Evolutionary conservation across 345 rosid species (phyloP).

Genomic region (Citrus maxima): DNA sequence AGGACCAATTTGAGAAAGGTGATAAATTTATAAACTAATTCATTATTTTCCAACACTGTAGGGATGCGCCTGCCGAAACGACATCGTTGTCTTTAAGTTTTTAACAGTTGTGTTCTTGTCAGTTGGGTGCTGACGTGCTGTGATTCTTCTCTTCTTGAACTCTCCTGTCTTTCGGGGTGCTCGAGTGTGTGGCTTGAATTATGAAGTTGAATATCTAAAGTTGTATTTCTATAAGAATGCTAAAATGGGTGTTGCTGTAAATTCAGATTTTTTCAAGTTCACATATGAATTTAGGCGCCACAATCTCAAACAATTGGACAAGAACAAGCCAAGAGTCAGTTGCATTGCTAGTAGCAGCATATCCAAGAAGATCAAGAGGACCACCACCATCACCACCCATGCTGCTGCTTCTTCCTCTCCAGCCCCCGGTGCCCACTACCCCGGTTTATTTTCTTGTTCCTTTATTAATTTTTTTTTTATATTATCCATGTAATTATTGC

Average conservation of each 20-base stretch:
- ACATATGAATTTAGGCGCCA: background rate
- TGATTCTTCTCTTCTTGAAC: no score
- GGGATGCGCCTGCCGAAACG: background rate
- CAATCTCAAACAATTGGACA: background rate
- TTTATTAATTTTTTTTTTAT: background rate
- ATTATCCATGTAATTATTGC: background rate
- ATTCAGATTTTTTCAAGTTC: background rate
- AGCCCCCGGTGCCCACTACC: background rate
- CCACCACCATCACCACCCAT: background rate
- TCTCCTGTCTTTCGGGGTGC: background rate
- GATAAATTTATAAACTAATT: background rate
- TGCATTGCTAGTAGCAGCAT: background rate
- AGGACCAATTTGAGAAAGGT: background rate
- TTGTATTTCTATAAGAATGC: background rate
- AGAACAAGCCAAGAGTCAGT: background rate
- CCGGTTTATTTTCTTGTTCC: background rate
- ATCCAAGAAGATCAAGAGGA: background rate
- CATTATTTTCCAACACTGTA: no score
- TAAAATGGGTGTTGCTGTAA: background rate
- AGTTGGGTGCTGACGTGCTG: no score
- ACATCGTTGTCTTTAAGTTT: background rate
- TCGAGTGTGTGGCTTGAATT: background rate
- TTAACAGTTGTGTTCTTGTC: background rate
- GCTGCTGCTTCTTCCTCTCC: constrained; percentile 12
- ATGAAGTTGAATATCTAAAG: background rate